Percentiles rank a stretch among this genome's conserved stretches.
These are phyloP conservation scores for Glycine tomentella DNA, from an alignment of 306 rosid species.

Conservation along the genomic window DNA sequence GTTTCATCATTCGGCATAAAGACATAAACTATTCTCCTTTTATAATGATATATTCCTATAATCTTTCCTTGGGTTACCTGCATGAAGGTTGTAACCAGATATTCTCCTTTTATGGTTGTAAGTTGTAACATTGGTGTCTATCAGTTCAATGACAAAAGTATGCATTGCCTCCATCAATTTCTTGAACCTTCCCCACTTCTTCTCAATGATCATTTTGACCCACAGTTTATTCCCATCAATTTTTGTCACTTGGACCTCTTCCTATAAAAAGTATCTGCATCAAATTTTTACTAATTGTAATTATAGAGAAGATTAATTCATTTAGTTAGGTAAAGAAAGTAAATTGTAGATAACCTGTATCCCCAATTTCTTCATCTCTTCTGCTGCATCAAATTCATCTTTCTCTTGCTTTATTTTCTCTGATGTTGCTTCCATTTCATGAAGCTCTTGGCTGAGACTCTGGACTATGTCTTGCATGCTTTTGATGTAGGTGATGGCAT, in stretches of 20 bases:
- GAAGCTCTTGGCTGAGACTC: too few relatives aligned
- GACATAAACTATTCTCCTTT: background rate
- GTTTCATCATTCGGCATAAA: background rate
- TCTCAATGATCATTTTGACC: constrained; percentile 61
- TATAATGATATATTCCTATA: background rate
- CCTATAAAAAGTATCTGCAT: constrained; percentile 46
- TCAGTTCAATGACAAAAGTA: constrained; percentile 58
- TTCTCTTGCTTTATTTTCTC: too few relatives aligned
- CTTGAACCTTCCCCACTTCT: constrained; percentile 59
- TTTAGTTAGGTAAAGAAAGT: too few relatives aligned
- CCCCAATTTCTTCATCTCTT: too few relatives aligned
- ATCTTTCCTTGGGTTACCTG: constrained; percentile 49
- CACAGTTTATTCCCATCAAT: constrained; percentile 60
- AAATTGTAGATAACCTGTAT: too few relatives aligned
- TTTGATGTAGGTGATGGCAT: constrained; percentile 62
- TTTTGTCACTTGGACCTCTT: constrained; percentile 55
- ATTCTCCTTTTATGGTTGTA: constrained; percentile 60
- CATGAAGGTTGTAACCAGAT: constrained; percentile 56
- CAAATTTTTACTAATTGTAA: background rate
- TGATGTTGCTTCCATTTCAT: too few relatives aligned
- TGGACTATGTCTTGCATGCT: too few relatives aligned
- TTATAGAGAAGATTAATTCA: too few relatives aligned
- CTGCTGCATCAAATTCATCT: too few relatives aligned
- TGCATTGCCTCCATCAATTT: constrained; percentile 57
- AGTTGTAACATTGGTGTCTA: constrained; percentile 64